Evolutionary conservation across 2,329 filamentous ascomycete genomes (phyloP), one percentile per base, ranked within the genome.

Genomic region (Cryoendolithus antarcticus): DNA sequence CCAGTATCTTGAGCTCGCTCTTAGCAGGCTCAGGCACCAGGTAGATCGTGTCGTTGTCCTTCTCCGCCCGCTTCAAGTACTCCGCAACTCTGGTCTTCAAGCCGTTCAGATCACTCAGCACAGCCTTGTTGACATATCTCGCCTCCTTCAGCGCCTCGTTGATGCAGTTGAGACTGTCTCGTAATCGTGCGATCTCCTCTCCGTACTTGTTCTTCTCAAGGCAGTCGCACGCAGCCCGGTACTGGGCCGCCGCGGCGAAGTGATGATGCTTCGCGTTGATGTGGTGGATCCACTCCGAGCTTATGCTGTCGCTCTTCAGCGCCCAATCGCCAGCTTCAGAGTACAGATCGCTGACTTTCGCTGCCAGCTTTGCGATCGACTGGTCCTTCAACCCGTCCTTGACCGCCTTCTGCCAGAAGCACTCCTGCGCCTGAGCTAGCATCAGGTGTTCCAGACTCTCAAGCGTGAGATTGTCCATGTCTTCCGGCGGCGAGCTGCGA

Each of bases 251-350:
- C 0, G 86, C 89, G 1, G 89, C 88, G 62, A 98, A 96, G 61
- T 96, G 91, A 56, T 95, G 84, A 55, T 96, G 88, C 59, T 96
- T 98, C 4, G 89, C 91, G 19, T 83, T 88, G 74, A 93, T 88
- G 58, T 96, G 89, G 61, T 96, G 89, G 50, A 98, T 95, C 91
- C 89, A 96, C 46, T 91, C 83, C 40, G 82, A 88, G 57, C 84
- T 91, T 49, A 96, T 80, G 10, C 84, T 80, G 53, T 94, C 80
- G 46, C 86, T 94, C 60, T 86, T 85, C 56, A 93, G 78, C 7
- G 86, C 88, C 47, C 80, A 81, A 51, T 95, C 89, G 5, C 83
- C 80, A 0, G 88, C 86, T 39, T 80, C 68, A 38, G 78, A 82
- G 62, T 96, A 98, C 32, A 93, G 74, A 55, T 98, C 91, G 2